Percentiles rank a stretch among this genome's conserved stretches.
These are phyloP conservation scores for Clathrospora elynae DNA, from an alignment of 2,329 filamentous ascomycete genomes.

Conservation along the genomic window DNA sequence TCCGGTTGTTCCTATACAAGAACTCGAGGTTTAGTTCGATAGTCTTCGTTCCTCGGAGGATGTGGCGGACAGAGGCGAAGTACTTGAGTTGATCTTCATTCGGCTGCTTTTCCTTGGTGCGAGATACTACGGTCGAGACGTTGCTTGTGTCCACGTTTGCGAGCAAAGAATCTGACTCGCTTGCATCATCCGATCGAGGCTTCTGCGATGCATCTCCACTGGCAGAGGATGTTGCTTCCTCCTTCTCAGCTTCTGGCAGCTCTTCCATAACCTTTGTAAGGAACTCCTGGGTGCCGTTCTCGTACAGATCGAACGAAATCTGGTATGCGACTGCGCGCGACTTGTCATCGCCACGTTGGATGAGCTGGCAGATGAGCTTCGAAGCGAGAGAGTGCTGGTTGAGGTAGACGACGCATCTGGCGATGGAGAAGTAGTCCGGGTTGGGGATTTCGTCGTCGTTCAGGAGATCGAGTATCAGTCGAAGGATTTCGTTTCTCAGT, in stretches of 20 bases:
- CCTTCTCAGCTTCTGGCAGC: conserved; percentile 62
- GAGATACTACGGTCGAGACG: conserved; percentile 56
- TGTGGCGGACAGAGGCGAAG: conserved; percentile 62
- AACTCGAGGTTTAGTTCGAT: conserved; percentile 97
- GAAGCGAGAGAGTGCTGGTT: conserved; percentile 91
- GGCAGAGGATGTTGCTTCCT: conserved; percentile 48
- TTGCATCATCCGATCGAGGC: conserved; percentile 52
- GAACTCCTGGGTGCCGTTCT: conserved; percentile 98
- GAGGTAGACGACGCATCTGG: conserved; percentile 95
- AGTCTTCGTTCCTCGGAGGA: conserved; percentile 86
- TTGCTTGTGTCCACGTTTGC: conserved; percentile 60
- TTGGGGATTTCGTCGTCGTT: conserved; percentile 90
- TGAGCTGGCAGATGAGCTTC: conserved; percentile 78
- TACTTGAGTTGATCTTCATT: conserved; percentile 59
- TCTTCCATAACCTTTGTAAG: conserved; percentile 84
- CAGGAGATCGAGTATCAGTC: conserved; percentile 91
- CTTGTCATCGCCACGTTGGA: conserved; percentile 76
- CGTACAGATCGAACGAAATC: conserved; percentile 96
- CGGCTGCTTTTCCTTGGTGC: conserved; percentile 51
- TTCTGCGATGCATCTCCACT: conserved; percentile 49
- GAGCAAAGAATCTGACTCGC: conserved; percentile 64
- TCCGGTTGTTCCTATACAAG: conserved; percentile 91
- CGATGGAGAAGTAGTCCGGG: conserved; percentile 97
- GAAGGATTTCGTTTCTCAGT: conserved; percentile 81
- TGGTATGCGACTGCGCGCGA: conserved; percentile 91